These are phyloP conservation scores for Phytopythium montanum DNA, from an alignment of 352 stramenopile genomes.

Conservation along the genomic window DNA sequence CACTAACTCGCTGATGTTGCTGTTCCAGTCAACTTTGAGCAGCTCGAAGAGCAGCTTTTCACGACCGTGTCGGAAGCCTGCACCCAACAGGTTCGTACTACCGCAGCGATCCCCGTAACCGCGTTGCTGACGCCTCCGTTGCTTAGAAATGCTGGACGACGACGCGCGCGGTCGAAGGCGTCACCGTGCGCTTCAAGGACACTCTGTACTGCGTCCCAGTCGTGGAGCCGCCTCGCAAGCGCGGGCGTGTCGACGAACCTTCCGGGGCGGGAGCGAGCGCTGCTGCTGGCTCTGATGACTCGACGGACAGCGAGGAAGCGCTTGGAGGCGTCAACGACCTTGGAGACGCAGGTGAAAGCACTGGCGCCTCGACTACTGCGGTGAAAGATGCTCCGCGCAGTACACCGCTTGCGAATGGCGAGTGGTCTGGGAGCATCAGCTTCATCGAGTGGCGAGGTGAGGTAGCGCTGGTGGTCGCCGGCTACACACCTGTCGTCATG, in stretches of 20 bases:
- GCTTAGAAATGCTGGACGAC: conserved; percentile 62
- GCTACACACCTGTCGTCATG: conserved; percentile 77
- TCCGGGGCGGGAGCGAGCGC: not conserved
- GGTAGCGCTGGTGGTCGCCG: conserved; percentile 72
- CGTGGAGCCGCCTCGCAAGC: conserved; percentile 66
- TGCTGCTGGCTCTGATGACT: conserved; percentile 10
- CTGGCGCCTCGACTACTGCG: conserved; percentile 8
- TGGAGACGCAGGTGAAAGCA: conserved; percentile 15
- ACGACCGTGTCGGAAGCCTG: conserved; percentile 59
- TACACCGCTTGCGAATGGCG: conserved; percentile 47
- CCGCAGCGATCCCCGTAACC: not conserved
- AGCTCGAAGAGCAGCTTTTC: conserved; percentile 80
- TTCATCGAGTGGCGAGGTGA: conserved; percentile 85
- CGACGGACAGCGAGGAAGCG: conserved; percentile 14
- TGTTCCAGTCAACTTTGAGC: conserved; percentile 72
- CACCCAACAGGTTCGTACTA: conserved; percentile 38
- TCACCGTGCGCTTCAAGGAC: conserved; percentile 79
- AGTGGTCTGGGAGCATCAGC: conserved; percentile 78
- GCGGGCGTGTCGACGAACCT: conserved; percentile 47
- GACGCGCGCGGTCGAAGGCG: conserved; percentile 70
- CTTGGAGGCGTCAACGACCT: conserved; percentile 13
- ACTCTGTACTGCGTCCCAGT: conserved; percentile 65
- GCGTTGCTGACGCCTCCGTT: not conserved
- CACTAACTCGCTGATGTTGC: not conserved
- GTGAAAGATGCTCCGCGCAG: conserved; percentile 14